These are phyloP conservation scores for Stereocaulon alpinum DNA, from an alignment of 495 filamentous ascomycete genomes.

Conservation along the genomic window DNA sequence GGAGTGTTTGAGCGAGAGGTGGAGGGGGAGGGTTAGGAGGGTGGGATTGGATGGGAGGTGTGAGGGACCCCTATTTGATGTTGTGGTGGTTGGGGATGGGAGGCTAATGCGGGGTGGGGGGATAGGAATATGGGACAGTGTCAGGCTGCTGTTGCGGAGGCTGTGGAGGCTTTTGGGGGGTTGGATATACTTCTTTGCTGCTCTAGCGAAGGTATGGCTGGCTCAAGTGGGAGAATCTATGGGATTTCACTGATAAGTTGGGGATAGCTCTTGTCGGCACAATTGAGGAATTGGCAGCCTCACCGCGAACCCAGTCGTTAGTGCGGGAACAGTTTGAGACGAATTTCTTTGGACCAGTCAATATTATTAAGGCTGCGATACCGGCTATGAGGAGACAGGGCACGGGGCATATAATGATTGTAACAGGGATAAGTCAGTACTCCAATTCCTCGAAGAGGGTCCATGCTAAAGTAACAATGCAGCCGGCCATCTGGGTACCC, in stretches of 20 bases:
- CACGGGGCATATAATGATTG: constrained; percentile 78
- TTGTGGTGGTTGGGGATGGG: not conserved
- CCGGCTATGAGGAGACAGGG: constrained; percentile 68
- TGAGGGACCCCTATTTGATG: constrained; percentile 13
- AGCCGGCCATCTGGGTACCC: constrained; percentile 85
- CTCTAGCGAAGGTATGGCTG: constrained; percentile 58
- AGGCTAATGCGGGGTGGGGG: not conserved
- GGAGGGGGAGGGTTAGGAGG: constrained; percentile 1
- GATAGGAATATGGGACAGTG: constrained; percentile 30
- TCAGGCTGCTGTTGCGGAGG: constrained; percentile 80
- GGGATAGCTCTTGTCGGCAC: constrained; percentile 69
- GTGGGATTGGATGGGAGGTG: constrained; percentile 44
- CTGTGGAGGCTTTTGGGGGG: constrained; percentile 69
- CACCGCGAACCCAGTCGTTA: constrained; percentile 60
- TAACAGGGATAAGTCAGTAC: constrained; percentile 67
- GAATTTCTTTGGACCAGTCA: constrained; percentile 90
- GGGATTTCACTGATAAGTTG: constrained; percentile 12
- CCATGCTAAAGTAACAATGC: constrained; percentile 18
- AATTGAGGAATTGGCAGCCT: constrained; percentile 77
- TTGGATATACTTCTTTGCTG: constrained; percentile 86
- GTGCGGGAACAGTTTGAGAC: constrained; percentile 90
- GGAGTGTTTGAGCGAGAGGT: constrained; percentile 24
- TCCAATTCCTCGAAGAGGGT: not conserved
- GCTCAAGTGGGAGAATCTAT: not conserved
- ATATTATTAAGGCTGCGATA: constrained; percentile 84